Percentiles rank a stretch among this genome's conserved stretches.
These are phyloP conservation scores for Candida patagonica DNA, from an alignment of 805 yeast genomes.

Conservation along the genomic window DNA sequence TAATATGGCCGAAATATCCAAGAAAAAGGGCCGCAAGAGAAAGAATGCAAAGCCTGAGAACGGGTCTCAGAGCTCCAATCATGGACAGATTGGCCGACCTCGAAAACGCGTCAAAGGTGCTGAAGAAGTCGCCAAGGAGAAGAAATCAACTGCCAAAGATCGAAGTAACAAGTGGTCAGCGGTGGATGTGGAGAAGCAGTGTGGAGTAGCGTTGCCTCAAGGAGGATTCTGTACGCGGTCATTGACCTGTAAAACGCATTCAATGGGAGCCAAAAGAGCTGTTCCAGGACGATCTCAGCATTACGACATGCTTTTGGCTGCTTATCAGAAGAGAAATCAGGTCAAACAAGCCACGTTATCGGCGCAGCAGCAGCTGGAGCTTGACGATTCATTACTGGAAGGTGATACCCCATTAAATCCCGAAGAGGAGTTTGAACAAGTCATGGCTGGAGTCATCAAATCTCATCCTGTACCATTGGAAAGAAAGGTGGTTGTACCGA, in stretches of 20 bases:
- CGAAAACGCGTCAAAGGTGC: slow-evolving; percentile 7
- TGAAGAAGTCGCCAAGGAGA: slow-evolving; percentile 10
- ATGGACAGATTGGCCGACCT: neutral
- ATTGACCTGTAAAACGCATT: slow-evolving; percentile 83
- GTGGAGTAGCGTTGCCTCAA: slow-evolving; percentile 82
- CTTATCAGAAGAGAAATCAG: slow-evolving; percentile 83
- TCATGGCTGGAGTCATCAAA: slow-evolving; percentile 71
- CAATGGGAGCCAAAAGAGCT: slow-evolving; percentile 90
- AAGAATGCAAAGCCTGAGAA: slow-evolving; percentile 9
- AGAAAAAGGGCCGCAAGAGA: slow-evolving; percentile 17
- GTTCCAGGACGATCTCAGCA: slow-evolving; percentile 84
- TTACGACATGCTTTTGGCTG: slow-evolving; percentile 70
- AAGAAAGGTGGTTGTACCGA: slow-evolving; percentile 55
- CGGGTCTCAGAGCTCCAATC: neutral
- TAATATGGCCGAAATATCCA: slow-evolving; percentile 1
- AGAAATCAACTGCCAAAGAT: slow-evolving; percentile 25
- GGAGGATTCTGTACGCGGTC: slow-evolving; percentile 89
- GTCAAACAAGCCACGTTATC: slow-evolving; percentile 58
- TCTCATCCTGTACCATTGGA: slow-evolving; percentile 77
- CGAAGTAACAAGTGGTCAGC: slow-evolving; percentile 71
- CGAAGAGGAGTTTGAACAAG: slow-evolving; percentile 86
- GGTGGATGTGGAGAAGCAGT: slow-evolving; percentile 81
- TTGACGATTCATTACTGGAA: slow-evolving; percentile 23
- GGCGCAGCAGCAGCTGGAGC: slow-evolving; percentile 29
- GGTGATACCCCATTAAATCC: slow-evolving; percentile 48